Evolutionary conservation across 2,329 filamentous ascomycete species (phyloP).

Genomic region (Trichoderma pleuroti): DNA sequence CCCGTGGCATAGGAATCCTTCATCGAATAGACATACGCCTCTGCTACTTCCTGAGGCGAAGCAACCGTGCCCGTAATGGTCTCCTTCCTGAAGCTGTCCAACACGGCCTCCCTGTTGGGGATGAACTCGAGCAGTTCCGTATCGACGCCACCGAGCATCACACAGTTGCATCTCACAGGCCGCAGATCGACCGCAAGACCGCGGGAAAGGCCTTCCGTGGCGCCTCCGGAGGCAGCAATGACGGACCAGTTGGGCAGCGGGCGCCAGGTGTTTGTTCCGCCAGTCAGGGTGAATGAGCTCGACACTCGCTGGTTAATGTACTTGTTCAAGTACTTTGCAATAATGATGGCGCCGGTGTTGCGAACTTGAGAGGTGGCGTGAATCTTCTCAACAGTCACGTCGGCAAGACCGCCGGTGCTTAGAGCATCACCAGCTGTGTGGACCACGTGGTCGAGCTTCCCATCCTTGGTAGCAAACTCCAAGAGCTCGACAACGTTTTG

Average conservation of each 20-base stretch:
- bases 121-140: slow-evolving; percentile 40
- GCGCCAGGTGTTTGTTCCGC: slow-evolving; percentile 48
- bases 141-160: slow-evolving; percentile 52
- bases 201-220: slow-evolving; percentile 50
- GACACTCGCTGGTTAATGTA: slow-evolving; percentile 41
- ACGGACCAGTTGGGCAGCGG: slow-evolving; percentile 52
- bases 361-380: slow-evolving; percentile 45
- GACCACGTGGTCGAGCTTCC: slow-evolving; percentile 55
- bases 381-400: slow-evolving; percentile 40
- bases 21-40: slow-evolving; percentile 44
- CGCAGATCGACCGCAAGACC: slow-evolving; percentile 60
- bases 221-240: slow-evolving; percentile 46
- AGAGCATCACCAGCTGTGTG: slow-evolving; percentile 52
- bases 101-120: slow-evolving; percentile 13
- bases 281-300: slow-evolving; percentile 55
- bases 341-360: slow-evolving; percentile 47
- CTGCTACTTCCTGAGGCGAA: slow-evolving; percentile 39
- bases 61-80: slow-evolving; percentile 27
- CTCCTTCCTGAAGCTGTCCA: slow-evolving; percentile 22
- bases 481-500: slow-evolving; percentile 49
- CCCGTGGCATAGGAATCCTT: slow-evolving; percentile 40
- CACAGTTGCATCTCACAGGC: slow-evolving; percentile 61
- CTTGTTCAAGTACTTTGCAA: slow-evolving; percentile 47
- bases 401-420: slow-evolving; percentile 36
- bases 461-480: slow-evolving; percentile 41